Percentiles rank a stretch among this genome's conserved stretches.
Evolutionary conservation across 2,329 filamentous ascomycete species (phyloP).

Genomic region (Stachybotrys echinatus): DNA sequence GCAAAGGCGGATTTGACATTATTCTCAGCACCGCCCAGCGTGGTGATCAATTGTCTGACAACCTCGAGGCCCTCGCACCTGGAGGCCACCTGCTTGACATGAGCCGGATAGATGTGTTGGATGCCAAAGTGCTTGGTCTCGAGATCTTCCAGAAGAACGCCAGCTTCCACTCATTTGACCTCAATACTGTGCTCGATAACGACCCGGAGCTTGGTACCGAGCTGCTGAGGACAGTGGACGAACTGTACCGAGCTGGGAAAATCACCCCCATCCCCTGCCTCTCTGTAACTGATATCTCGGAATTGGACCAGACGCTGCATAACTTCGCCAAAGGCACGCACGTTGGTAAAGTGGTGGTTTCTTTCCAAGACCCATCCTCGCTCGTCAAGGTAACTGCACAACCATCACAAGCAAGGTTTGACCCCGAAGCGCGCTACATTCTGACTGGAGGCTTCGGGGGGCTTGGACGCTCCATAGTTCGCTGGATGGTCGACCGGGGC

Average conservation of each 20-base stretch:
- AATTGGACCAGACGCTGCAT: conserved; percentile 15
- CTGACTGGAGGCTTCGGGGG: conserved; percentile 13
- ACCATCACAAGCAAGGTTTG: conserved; percentile 6
- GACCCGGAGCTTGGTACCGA: neutral
- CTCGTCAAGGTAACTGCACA: conserved; percentile 2
- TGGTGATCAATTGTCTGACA: neutral
- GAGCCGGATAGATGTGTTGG: neutral
- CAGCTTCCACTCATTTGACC: neutral
- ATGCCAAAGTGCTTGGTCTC: neutral
- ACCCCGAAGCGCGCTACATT: conserved; percentile 13
- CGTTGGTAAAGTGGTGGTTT: conserved; percentile 18
- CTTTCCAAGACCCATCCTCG: conserved; percentile 5
- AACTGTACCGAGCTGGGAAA: neutral
- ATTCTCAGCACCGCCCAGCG: conserved; percentile 1
- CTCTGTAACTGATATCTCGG: conserved; percentile 19
- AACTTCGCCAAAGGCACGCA: conserved; percentile 11
- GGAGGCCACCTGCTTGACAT: neutral
- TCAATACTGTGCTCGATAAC: neutral
- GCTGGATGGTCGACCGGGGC: conserved; percentile 16
- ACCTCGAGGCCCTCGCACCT: conserved; percentile 2
- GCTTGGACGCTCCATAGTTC: conserved; percentile 9
- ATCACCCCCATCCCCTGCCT: conserved; percentile 17
- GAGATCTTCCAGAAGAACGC: neutral
- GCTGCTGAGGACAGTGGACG: neutral
- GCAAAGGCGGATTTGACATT: neutral